Evolutionary conservation across 1,139 yeast genomes (phyloP), one percentile per base, ranked within the genome.

Genomic region (Taphrina sp.): DNA sequence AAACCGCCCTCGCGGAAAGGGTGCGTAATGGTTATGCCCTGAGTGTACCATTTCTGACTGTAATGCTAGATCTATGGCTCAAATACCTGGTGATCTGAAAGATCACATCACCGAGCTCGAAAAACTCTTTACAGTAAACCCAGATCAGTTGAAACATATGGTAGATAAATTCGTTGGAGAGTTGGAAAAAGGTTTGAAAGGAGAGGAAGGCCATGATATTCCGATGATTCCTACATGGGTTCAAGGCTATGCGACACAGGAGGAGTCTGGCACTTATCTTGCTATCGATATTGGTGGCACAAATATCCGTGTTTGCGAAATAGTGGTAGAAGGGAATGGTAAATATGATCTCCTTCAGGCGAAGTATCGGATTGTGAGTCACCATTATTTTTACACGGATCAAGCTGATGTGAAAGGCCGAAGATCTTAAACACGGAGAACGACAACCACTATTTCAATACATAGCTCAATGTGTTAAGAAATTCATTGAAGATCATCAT

Each of bases 191-290:
- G 76, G 95, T 55, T 76, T 86, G 62, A 77, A 88, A 58, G 80
- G 80, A 68, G 66, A 73, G 22, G 39, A 51, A 20, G 46, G 54
- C 17, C 45, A 31, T 14, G 44, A 29, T 16, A 34, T 61, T 60
- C 97, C 97, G 59, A 92, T 90, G 98, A 88, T 85, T 67, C 95
- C 95, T 42, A 87, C 95, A 61, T 90, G 96, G 96, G 96, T 90
- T 56, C 76, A 88, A 79, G 95, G 85, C 66, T 83, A 76, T 76
- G 97, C 98, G 60, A 83, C 94, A 46, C 97, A 97, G 65, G 73
- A 81, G 63, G 98, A 92, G 72, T 77, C 76, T 43, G 98, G 98
- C 62, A 83, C 86, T 63, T 92, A 79, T 71, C 74, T 92, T 68
- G 96, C 97, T 54, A 84, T 92, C 61, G 98, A 92, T 71, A 79